Base-by-base conservation (phyloP, 1,284 basidiomycete genomes). In the Sanghuangporus sanghuang region DNA sequence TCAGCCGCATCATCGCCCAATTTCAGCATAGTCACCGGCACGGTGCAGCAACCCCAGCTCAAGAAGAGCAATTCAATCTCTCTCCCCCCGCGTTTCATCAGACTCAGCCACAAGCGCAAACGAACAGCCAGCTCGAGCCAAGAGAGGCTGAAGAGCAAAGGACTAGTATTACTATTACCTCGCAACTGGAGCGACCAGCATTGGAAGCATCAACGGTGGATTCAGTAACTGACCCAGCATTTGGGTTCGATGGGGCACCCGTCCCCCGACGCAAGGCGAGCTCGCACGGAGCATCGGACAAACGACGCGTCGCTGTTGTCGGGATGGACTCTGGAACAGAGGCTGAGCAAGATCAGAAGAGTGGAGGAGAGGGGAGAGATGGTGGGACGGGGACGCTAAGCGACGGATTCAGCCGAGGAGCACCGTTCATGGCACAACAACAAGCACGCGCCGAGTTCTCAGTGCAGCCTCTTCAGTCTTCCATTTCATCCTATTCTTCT, bases 231-330 rank as follows among this genome's bases (percentile, higher is more conserved):
- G 53, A 36, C 32, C 35, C 53, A 1, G 32, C 12, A 9, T 16
- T 11, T 35, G 53, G 16, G 35, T 18, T 35, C 6, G 59, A 52
- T 6, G 32, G 9, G 21, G 44, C 21, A 32, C 50, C 39, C 16
- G 53, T 53, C 39, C 40, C 9, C 35, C 63, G 69, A 36, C 71
- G 74, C 42, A 71, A 81, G 64, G 79, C 83, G 60, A 84, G 80
- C 68, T 74, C 78, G 39, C 82, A 80, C 23, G 84, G 83, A 66
- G 80, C 81, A 68, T 75, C 79, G 57, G 87, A 89, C 75, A 82
- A 86, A 70, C 79, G 88, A 63, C 79, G 85, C 65, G 75, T 89
- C 59, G 85, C 85, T 38, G 85, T 91, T 69, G 83, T 90, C 54
- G 78, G 88, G 72, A 76, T 85, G 77, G 81, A 77, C 70, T 64